Evolutionary conservation across 805 yeast genomes (phyloP).

Genomic region (Candida easanensis): DNA sequence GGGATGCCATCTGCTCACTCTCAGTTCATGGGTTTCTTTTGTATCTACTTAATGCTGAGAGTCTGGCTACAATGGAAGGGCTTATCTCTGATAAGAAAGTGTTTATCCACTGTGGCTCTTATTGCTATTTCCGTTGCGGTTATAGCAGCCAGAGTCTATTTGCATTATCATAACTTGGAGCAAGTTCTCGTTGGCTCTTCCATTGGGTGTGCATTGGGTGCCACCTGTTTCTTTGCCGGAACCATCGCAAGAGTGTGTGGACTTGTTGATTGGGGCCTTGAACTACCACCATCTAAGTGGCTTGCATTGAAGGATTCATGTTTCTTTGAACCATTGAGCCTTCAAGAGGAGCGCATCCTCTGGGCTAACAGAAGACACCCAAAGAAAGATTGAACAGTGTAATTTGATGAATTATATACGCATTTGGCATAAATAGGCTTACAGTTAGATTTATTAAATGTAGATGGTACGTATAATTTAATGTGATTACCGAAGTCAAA

Average conservation of each 20-base stretch:
- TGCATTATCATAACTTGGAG: slow-evolving; percentile 67
- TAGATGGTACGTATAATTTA: too few relatives aligned
- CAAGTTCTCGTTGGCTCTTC: slow-evolving; percentile 76
- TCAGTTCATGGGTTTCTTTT: slow-evolving; percentile 88
- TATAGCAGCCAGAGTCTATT: slow-evolving; percentile 68
- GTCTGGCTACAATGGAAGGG: slow-evolving; percentile 41
- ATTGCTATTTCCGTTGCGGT: slow-evolving; percentile 39
- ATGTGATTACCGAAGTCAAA: too few relatives aligned
- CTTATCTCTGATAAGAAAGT: slow-evolving; percentile 29
- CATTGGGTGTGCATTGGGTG: slow-evolving; percentile 61
- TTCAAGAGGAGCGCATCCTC: slow-evolving; percentile 43
- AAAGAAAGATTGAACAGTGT: too few relatives aligned
- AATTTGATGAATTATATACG: too few relatives aligned
- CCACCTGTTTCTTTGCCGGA: slow-evolving; percentile 51
- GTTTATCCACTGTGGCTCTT: slow-evolving; percentile 30
- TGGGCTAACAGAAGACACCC: slow-evolving; percentile 31
- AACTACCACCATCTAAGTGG: slow-evolving; percentile 49
- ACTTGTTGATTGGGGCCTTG: slow-evolving; percentile 59
- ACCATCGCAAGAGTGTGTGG: slow-evolving; percentile 64
- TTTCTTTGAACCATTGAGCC: slow-evolving; percentile 43
- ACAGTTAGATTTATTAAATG: too few relatives aligned
- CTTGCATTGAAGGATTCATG: slow-evolving; percentile 62
- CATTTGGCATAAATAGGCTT: too few relatives aligned
- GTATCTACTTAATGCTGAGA: slow-evolving; percentile 51
- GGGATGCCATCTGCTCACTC: slow-evolving; percentile 99